Evolutionary conservation across 805 yeast species (phyloP).

Genomic region (Sungouiozyma ichnusensis): DNA sequence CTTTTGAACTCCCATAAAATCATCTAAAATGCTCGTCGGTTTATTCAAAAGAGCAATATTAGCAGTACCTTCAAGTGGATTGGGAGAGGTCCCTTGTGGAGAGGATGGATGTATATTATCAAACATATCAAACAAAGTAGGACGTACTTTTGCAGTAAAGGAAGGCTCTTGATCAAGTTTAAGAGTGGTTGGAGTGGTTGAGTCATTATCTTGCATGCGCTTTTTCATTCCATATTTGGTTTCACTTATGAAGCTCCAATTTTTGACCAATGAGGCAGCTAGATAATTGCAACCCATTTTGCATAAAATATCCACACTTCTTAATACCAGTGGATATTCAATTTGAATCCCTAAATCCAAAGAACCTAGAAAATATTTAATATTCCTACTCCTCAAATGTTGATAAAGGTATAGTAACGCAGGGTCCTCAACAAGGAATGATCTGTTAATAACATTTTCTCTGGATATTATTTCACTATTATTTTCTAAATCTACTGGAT

Average conservation of each 20-base stretch:
- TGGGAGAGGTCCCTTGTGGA: background rate
- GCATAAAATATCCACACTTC: slow-evolving; percentile 56
- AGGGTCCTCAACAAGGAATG: slow-evolving; percentile 68
- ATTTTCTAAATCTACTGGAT: slow-evolving; percentile 35
- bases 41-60: background rate
- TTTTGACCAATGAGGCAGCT: slow-evolving; percentile 47
- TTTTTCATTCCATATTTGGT: slow-evolving; percentile 3
- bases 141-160: slow-evolving; percentile 14
- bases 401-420: slow-evolving; percentile 59
- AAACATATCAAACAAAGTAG: slow-evolving; percentile 25
- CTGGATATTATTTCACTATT: slow-evolving; percentile 23
- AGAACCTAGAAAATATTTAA: slow-evolving; percentile 42
- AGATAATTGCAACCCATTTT: slow-evolving; percentile 89
- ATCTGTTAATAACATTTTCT: slow-evolving; percentile 29
- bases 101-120: slow-evolving; percentile 1
- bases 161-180: slow-evolving; percentile 15
- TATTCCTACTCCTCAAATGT: slow-evolving; percentile 44
- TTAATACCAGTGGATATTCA: slow-evolving; percentile 54
- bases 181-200: background rate
- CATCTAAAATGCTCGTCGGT: slow-evolving; percentile 12
- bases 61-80: background rate
- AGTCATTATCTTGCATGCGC: slow-evolving; percentile 1
- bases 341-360: slow-evolving; percentile 29
- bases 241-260: slow-evolving; percentile 50
- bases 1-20: no score